Base-by-base conservation (phyloP, 1,284 basidiomycete species). In the Tremellales sp. region DNA sequence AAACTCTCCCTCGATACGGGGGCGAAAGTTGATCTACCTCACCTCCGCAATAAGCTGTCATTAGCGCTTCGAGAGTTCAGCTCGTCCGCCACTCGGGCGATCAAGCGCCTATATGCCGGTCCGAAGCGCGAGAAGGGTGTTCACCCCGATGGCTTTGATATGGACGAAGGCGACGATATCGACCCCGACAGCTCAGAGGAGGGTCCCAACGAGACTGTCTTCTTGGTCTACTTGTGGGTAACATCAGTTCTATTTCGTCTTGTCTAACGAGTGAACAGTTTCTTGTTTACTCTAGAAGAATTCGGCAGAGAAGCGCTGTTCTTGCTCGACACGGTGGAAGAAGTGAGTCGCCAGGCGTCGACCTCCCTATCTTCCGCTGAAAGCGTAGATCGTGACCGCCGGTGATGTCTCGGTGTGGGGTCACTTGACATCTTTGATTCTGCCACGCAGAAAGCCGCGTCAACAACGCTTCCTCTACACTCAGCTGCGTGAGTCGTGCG, bases 201-300 rank as follows among this genome's bases (percentile, higher is more conserved):
- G 4, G 62, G 67, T 8, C 68, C 73, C 0, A 76, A 75, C 51
- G 79, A 81, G 53, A 75, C 76, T 7, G 80, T 96, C 3, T 92
- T 94, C 67, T 71, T 91, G 22, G 84, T 93, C 4, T 94, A 93
- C 68, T 93, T 90, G 89, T 91, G 57, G 66, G 88, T 79, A 12
- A 26, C 22, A 41, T 13, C 2, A 46, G 25, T 7, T 10, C 15
- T 12, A 1, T 13, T 4, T 39, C 13, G n/a, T 46, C 22, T 46
- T 55, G n/a, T 62, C 53, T 33, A 69, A 75, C 45, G 67, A 67
- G n/a, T 78, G 88, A 45, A 21, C 56, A 92, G 89, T 75, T 92
- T 91, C 73, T 86, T 93, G 52, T 96, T 94, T 72, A 93, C 89
- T 0, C 72, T 94, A 39, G 89, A 96, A 72, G 92, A 96, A 67